phyloP scores from a whole-genome alignment of 371 early-diverging fungal genomes.

The Mortierella sp. region DNA sequence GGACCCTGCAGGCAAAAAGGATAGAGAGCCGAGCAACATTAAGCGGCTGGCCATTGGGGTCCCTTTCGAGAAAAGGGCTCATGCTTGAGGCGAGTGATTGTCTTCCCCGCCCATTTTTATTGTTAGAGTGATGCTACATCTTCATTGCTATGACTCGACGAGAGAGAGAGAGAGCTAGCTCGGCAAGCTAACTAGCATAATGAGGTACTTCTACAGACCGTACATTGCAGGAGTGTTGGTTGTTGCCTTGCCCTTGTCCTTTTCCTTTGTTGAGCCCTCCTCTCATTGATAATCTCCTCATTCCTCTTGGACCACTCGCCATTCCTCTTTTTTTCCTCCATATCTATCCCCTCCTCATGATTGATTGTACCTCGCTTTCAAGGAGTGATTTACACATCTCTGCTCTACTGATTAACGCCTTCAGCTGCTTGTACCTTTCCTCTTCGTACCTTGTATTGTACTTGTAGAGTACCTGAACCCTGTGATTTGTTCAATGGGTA shows the following conservation, averaged over 20 bases:
- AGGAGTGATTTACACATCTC: neutral
- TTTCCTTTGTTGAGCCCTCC: neutral
- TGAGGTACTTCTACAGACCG: no score
- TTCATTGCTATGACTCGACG: no score
- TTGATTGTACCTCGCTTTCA: neutral
- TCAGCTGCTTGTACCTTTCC: neutral
- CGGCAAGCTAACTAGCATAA: no score
- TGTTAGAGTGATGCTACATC: neutral
- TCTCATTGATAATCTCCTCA: neutral
- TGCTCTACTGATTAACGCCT: constrained; percentile 3
- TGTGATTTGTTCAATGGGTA: no score
- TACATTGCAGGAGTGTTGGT: no score
- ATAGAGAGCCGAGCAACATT: neutral
- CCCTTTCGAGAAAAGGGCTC: neutral
- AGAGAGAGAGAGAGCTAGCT: no score
- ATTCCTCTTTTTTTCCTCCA: neutral
- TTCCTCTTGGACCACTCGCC: neutral
- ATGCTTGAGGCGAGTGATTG: neutral
- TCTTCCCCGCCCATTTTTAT: no score
- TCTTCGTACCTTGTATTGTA: neutral
- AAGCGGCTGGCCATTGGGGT: neutral
- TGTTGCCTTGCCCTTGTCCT: no score
- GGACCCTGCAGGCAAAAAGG: constrained; percentile 10
- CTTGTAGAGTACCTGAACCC: no score
- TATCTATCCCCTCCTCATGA: neutral